These are phyloP conservation scores for Caryopteris hybrid DNA, from an alignment of 305 asterid species.

Conservation along the genomic window DNA sequence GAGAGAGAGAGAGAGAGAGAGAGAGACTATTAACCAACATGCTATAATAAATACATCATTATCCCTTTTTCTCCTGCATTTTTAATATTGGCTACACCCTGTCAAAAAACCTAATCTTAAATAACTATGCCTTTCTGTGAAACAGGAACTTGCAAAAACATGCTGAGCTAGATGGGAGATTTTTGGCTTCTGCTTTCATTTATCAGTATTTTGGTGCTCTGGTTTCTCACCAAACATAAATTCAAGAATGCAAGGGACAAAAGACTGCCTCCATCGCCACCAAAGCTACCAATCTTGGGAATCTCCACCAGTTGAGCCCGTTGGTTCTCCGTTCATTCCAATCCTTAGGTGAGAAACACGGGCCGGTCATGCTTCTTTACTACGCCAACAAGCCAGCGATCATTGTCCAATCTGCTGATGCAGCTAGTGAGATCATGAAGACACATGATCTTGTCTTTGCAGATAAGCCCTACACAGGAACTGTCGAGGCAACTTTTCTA, in stretches of 20 bases:
- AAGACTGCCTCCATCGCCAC: constrained; percentile 25
- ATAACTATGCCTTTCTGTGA: too few species aligned
- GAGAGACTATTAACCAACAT: too few species aligned
- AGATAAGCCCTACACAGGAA: constrained; percentile 15
- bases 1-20: too few species aligned
- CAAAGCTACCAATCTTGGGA: constrained; percentile 26
- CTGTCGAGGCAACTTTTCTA: constrained; percentile 18
- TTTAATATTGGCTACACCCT: too few species aligned
- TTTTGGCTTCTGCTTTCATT: too few species aligned
- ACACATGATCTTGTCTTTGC: constrained; percentile 20
- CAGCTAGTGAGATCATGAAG: constrained; percentile 19
- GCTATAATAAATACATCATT: too few species aligned
- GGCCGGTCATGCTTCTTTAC: constrained; percentile 30
- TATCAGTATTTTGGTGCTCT: too few species aligned
- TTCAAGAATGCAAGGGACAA: background rate
- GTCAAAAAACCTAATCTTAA: too few species aligned
- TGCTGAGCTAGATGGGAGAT: too few species aligned
- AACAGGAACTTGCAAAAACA: too few species aligned
- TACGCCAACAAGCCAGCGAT: constrained; percentile 21
- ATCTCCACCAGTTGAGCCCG: constrained; percentile 29
- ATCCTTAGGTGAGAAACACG: constrained; percentile 21
- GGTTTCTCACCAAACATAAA: too few species aligned
- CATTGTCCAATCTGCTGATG: constrained; percentile 17
- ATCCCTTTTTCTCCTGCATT: too few species aligned
- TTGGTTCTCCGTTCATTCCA: constrained; percentile 27